Conservation (phyloP, 2,329 filamentous ascomycete species). For the Paracorniculantispora psalliotae region DNA sequence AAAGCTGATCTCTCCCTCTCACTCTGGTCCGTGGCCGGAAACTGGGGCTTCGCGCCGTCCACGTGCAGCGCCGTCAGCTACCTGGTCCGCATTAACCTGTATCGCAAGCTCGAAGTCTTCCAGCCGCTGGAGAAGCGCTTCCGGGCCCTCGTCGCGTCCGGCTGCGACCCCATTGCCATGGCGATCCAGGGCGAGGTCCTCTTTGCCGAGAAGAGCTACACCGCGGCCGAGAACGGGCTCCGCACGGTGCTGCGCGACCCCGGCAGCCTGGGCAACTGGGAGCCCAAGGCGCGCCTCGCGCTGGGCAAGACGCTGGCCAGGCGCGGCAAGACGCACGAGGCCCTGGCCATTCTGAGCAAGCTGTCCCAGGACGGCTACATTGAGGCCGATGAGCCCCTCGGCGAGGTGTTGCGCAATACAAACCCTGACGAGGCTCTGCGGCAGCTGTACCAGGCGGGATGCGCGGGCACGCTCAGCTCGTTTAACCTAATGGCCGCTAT, state of each 20-base stretch:
- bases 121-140: constrained; percentile 24
- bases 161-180: constrained; percentile 31
- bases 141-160: constrained; percentile 24
- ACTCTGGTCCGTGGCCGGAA: constrained; percentile 30
- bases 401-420: constrained; percentile 19
- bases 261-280: constrained; percentile 2
- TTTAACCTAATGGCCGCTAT: constrained; percentile 27
- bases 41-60: constrained; percentile 25
- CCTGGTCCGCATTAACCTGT: constrained; percentile 19
- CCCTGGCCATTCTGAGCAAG: constrained; percentile 19
- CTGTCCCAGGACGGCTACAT: constrained; percentile 19
- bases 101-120: constrained; percentile 18
- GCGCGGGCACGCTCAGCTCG: constrained; percentile 21
- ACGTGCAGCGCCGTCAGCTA: constrained; percentile 26
- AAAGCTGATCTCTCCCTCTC: constrained; percentile 18
- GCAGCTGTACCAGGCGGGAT: constrained; percentile 24
- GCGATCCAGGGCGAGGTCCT: constrained; percentile 29
- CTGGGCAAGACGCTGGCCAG: constrained; percentile 4
- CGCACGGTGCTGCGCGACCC: neutral
- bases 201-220: constrained; percentile 21
- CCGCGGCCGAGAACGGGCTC: constrained; percentile 17
- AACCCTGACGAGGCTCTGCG: constrained; percentile 22
- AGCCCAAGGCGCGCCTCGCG: constrained; percentile 6
- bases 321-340: constrained; percentile 20
- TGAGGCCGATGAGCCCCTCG: constrained; percentile 26